These are phyloP conservation scores for Suillus occidentalis DNA, from an alignment of 768 basidiomycete species.

Conservation along the genomic window DNA sequence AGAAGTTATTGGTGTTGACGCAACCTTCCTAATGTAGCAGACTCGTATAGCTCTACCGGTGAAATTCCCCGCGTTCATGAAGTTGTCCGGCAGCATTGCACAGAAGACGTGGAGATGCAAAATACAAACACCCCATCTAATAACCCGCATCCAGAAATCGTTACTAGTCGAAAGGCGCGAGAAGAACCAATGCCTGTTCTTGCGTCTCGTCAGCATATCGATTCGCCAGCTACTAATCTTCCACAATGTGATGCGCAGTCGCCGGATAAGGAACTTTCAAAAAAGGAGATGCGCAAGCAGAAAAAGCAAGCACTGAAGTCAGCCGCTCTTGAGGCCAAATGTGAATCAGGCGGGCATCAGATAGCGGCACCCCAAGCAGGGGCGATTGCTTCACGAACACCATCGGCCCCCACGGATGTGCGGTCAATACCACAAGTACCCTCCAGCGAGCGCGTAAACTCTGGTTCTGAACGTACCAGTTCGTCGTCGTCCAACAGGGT, in stretches of 20 bases:
- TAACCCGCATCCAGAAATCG: background rate
- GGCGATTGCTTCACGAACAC: background rate
- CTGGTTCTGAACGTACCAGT: too few relatives aligned
- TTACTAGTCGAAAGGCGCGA: too few relatives aligned
- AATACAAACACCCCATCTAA: background rate
- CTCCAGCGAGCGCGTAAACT: background rate
- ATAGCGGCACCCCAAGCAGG: background rate
- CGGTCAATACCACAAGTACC: background rate
- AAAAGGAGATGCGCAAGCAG: background rate
- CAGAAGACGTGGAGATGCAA: background rate
- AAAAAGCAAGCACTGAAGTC: background rate
- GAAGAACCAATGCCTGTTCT: background rate
- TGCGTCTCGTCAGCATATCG: background rate
- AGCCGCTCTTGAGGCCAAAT: background rate
- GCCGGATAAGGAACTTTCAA: background rate
- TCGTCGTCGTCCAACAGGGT: background rate
- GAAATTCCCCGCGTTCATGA: conserved; percentile 15
- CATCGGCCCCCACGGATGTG: background rate
- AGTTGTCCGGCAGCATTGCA: conserved; percentile 10
- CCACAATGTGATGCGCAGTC: background rate
- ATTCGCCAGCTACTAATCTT: background rate
- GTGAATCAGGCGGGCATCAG: background rate
- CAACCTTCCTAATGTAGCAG: conserved; percentile 14
- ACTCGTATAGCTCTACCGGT: conserved; percentile 25
- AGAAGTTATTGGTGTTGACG: background rate